phyloP scores from a whole-genome alignment of 352 stramenopile species.

The Phytophthora aleatoria region DNA sequence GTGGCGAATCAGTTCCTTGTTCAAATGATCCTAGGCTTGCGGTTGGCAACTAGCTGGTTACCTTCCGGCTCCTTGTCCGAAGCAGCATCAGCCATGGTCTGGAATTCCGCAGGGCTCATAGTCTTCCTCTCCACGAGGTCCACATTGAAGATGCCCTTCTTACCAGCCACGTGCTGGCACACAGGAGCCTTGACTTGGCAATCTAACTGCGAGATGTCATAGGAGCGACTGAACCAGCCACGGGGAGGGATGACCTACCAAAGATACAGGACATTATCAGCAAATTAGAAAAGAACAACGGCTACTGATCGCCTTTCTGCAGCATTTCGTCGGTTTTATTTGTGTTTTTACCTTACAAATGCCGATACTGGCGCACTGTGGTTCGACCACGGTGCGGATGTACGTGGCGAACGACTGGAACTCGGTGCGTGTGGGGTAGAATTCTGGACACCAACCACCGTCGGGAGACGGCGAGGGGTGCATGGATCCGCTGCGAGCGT shows the following conservation, averaged over 20 bases:
- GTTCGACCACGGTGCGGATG: slow-evolving; percentile 84
- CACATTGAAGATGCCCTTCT: slow-evolving; percentile 91
- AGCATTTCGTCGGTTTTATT: slow-evolving; percentile 10
- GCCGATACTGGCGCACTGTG: slow-evolving; percentile 72
- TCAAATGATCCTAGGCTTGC: not conserved
- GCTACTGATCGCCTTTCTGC: not conserved
- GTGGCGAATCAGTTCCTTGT: not conserved
- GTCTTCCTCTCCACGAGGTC: slow-evolving; percentile 88
- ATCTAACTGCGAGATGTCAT: slow-evolving; percentile 58
- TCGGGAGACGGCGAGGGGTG: slow-evolving; percentile 21
- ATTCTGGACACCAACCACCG: slow-evolving; percentile 81
- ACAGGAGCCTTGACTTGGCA: slow-evolving; percentile 67
- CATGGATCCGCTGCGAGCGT: slow-evolving; percentile 3
- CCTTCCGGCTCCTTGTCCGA: slow-evolving; percentile 39
- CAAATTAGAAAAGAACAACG: not conserved
- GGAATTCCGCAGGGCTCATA: slow-evolving; percentile 68
- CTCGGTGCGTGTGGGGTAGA: slow-evolving; percentile 81
- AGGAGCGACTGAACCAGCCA: slow-evolving; percentile 79
- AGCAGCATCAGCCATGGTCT: slow-evolving; percentile 44
- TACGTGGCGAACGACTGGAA: slow-evolving; percentile 88
- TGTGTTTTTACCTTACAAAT: slow-evolving; percentile 86
- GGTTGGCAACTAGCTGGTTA: not conserved
- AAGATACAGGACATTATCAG: not conserved
- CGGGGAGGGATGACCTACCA: slow-evolving; percentile 65
- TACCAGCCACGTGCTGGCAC: slow-evolving; percentile 88